These are phyloP conservation scores for Diaporthe amygdali DNA, from an alignment of 2,329 filamentous ascomycete species.

Conservation along the genomic window DNA sequence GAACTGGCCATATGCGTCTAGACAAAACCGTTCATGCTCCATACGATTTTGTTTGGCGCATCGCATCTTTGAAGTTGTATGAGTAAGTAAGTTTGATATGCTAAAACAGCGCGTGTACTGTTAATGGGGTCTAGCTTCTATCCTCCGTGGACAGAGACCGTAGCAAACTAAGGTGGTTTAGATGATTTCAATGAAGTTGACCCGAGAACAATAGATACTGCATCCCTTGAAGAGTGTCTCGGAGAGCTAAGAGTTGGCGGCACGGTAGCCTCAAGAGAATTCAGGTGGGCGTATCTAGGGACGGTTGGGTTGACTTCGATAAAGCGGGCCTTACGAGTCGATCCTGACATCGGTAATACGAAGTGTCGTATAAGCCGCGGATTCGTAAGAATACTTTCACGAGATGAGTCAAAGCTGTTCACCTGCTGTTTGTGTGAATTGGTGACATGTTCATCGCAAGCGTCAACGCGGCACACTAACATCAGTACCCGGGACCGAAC, in stretches of 20 bases:
- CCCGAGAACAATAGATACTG: not conserved
- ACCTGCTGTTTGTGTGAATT: not conserved
- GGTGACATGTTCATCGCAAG: not conserved
- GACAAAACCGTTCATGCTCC: not conserved
- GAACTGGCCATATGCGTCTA: not conserved
- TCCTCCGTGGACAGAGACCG: not conserved
- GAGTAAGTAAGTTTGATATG: not conserved
- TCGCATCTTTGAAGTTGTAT: not conserved
- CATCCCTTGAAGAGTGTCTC: not conserved
- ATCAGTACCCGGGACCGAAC: no score
- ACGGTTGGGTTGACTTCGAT: not conserved
- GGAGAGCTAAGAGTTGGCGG: not conserved
- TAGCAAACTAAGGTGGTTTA: not conserved
- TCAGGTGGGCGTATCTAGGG: not conserved
- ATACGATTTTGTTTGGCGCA: not conserved
- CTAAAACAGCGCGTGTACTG: not conserved
- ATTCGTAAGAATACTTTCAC: not conserved
- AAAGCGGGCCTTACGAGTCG: not conserved
- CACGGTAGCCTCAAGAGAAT: not conserved
- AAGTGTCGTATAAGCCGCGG: not conserved
- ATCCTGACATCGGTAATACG: not conserved
- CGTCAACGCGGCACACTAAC: not conserved
- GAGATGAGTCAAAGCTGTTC: not conserved
- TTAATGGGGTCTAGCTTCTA: not conserved
- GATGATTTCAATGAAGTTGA: not conserved